Conservation (phyloP, 1,284 basidiomycete species). For the Ceratobasidium sp. region DNA sequence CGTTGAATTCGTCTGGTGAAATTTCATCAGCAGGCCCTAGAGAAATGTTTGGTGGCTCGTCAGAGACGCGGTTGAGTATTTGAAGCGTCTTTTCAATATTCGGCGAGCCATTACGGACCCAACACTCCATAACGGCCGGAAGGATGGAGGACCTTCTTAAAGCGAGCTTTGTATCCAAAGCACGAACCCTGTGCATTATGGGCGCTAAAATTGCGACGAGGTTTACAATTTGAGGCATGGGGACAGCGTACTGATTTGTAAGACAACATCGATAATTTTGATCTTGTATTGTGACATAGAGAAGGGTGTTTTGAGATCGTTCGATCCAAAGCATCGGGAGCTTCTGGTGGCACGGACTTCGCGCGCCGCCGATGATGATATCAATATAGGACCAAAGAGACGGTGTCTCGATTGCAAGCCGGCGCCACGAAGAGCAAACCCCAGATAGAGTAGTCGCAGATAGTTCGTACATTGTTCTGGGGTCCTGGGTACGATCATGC, state of each 20-base stretch:
- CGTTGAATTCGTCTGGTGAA: too few relatives aligned
- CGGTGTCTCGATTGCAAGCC: not conserved
- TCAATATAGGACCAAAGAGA: constrained; percentile 7
- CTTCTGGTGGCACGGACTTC: not conserved
- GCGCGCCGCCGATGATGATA: not conserved
- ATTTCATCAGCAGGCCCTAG: too few relatives aligned
- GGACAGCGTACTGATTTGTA: too few relatives aligned
- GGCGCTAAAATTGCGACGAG: not conserved
- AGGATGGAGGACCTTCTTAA: not conserved
- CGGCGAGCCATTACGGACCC: not conserved
- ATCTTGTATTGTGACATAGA: too few relatives aligned
- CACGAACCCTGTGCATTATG: too few relatives aligned
- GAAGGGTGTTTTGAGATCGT: not conserved
- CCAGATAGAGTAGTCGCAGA: not conserved
- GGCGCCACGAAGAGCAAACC: not conserved
- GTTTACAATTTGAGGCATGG: not conserved
- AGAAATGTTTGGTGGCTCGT: too few relatives aligned
- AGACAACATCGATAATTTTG: too few relatives aligned
- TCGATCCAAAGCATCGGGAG: not conserved
- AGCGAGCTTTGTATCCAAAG: not conserved
- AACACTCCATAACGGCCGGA: not conserved
- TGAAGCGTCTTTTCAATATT: not conserved
- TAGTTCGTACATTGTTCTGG: not conserved
- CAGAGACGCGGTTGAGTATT: not conserved
- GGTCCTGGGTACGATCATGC: not conserved